These are phyloP conservation scores for Plectosphaerella sp. DNA, from an alignment of 2,329 filamentous ascomycete species.

Conservation along the genomic window DNA sequence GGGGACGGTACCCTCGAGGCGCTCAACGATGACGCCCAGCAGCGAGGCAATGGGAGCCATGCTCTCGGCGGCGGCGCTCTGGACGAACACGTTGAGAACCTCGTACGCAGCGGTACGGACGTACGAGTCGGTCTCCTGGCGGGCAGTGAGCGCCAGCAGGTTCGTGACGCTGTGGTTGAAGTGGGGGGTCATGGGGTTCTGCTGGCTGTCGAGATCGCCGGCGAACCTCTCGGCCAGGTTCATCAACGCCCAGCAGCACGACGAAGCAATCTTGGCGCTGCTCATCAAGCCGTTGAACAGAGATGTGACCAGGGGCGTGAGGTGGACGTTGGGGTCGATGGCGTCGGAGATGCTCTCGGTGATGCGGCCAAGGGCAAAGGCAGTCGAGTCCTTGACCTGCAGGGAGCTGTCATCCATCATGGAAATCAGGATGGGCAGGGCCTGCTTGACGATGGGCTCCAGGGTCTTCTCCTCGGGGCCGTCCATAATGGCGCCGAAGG, in stretches of 20 bases:
- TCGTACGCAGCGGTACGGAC: conserved; percentile 95
- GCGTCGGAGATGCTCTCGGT: conserved; percentile 90
- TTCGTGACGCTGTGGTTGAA: conserved; percentile 90
- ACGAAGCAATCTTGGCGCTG: conserved; percentile 94
- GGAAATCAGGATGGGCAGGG: conserved; percentile 81
- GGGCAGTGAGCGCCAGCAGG: conserved; percentile 80
- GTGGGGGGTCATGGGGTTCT: conserved; percentile 84
- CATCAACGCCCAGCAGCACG: conserved; percentile 99
- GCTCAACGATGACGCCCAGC: conserved; percentile 83
- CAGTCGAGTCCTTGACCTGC: conserved; percentile 92
- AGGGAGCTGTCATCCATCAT: conserved; percentile 89
- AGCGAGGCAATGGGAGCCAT: conserved; percentile 75
- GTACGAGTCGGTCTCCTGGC: conserved; percentile 76
- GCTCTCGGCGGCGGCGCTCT: conserved; percentile 84
- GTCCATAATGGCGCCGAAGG: conserved; percentile 98
- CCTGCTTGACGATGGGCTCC: conserved; percentile 93
- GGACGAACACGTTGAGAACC: conserved; percentile 91
- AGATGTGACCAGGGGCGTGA: conserved; percentile 79
- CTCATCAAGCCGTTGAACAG: conserved; percentile 87
- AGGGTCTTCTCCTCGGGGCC: conserved; percentile 90
- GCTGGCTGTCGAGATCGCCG: conserved; percentile 69
- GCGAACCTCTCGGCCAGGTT: conserved; percentile 95
- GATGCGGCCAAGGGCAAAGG: conserved; percentile 92
- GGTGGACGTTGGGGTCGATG: conserved; percentile 78
- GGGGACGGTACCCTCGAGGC: conserved; percentile 82